A percentile compares a stretch with the other conserved stretches of the same genome.
phyloP scores from a whole-genome alignment of 768 basidiomycete species.

The Trametopsis cervina region DNA sequence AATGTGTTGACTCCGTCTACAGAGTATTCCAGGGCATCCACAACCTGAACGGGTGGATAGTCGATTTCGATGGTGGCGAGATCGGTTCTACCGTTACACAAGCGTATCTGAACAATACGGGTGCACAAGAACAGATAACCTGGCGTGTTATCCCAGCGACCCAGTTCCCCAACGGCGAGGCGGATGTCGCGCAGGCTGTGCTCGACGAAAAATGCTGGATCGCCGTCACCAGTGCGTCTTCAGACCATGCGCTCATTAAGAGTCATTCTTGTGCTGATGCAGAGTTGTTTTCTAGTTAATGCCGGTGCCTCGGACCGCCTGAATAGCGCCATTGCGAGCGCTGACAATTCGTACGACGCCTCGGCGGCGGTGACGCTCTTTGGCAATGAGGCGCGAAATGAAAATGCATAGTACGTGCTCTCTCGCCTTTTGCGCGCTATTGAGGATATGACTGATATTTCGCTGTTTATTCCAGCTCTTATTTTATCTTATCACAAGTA shows the following conservation, averaged over 20 bases:
- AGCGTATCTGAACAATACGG: conserved; percentile 27
- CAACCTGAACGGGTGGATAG: conserved; percentile 48
- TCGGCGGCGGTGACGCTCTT: conserved; percentile 43
- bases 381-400: conserved; percentile 44
- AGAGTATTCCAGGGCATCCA: conserved; percentile 30
- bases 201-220: conserved; percentile 47
- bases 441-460: not conserved
- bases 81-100: conserved; percentile 41
- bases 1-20: too few relatives aligned
- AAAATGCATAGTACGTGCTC: conserved; percentile 47
- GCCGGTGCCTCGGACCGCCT: conserved; percentile 22
- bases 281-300: too few relatives aligned
- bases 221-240: conserved; percentile 42
- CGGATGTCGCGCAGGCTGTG: conserved; percentile 26
- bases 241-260: too few relatives aligned
- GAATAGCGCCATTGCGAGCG: conserved; percentile 14
- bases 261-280: too few relatives aligned
- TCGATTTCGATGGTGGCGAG: conserved; percentile 54
- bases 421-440: not conserved
- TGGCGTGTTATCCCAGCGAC: conserved; percentile 39
- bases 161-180: conserved; percentile 35
- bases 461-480: conserved; percentile 1
- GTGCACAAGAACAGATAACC: conserved; percentile 28
- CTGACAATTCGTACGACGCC: conserved; percentile 39
- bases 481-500: not conserved